Conservation (phyloP, 441 rosid species). For the Adansonia madagascariensis region DNA sequence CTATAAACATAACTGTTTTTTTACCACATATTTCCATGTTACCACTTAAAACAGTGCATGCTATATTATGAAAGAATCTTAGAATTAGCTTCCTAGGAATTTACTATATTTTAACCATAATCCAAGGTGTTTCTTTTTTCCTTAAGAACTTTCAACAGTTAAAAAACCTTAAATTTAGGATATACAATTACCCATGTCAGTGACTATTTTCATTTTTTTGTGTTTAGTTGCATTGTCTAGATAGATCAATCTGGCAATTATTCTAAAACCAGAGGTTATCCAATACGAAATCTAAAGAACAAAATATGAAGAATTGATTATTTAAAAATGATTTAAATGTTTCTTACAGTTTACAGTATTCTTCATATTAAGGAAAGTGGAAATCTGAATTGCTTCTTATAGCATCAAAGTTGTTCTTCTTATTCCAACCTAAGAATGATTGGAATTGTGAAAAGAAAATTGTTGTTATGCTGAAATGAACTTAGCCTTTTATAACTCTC, state of each 20-base stretch:
- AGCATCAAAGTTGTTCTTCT: background rate
- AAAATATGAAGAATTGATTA: background rate
- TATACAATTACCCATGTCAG: background rate
- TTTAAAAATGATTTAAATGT: background rate
- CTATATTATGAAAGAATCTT: constrained; percentile 37
- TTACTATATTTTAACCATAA: background rate
- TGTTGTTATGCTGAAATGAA: background rate
- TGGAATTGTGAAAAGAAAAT: background rate
- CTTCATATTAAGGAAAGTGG: background rate
- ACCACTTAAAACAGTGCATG: background rate
- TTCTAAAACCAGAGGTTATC: background rate
- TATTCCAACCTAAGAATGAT: background rate
- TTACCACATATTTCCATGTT: too few relatives aligned
- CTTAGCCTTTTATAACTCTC: background rate
- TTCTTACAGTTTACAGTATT: background rate
- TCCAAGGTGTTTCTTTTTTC: background rate
- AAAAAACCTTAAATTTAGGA: background rate
- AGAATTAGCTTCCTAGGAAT: constrained; percentile 28
- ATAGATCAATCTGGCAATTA: too few relatives aligned
- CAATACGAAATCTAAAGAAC: background rate
- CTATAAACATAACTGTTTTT: too few relatives aligned
- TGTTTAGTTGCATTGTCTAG: too few relatives aligned
- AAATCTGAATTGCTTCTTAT: background rate
- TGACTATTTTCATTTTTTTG: background rate
- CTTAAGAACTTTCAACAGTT: background rate